These are phyloP conservation scores for Leptographium galeiforme DNA, from an alignment of 2,329 filamentous ascomycete genomes.

Conservation along the genomic window DNA sequence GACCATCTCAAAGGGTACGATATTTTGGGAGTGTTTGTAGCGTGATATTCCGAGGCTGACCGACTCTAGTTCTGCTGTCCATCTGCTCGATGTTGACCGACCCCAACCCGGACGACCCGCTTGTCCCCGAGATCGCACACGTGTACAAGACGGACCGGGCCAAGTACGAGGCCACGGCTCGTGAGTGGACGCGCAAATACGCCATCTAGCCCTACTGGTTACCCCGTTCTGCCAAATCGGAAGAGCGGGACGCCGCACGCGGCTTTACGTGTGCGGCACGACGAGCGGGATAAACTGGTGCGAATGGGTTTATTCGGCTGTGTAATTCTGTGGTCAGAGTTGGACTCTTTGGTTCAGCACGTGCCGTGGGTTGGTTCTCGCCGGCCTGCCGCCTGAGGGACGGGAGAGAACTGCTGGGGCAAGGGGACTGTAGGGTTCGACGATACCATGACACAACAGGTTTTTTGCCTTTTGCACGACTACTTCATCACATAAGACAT, in stretches of 20 bases:
- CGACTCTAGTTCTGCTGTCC: conserved; percentile 66
- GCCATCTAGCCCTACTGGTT: conserved; percentile 51
- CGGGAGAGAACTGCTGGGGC: background rate
- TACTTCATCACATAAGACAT: conserved; percentile 1
- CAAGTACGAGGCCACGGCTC: conserved; percentile 88
- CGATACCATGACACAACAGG: conserved; percentile 7
- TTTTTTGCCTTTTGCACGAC: background rate
- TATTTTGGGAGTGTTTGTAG: background rate
- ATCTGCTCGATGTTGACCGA: conserved; percentile 99
- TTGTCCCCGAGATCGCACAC: conserved; percentile 97
- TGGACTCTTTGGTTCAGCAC: background rate
- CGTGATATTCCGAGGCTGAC: no score
- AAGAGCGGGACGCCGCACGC: background rate
- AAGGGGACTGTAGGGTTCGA: conserved; percentile 1
- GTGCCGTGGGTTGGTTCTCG: background rate
- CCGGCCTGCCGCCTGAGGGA: background rate
- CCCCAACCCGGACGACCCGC: conserved; percentile 96
- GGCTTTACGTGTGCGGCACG: background rate
- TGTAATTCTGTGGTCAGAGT: conserved; percentile 1
- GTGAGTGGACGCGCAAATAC: conserved; percentile 99
- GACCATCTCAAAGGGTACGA: conserved; percentile 91
- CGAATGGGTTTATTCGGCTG: conserved; percentile 1
- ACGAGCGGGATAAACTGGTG: background rate
- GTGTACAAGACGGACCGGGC: conserved; percentile 98
- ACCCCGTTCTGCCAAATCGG: background rate